Base-by-base conservation (phyloP, 1,284 basidiomycete genomes). In the Cerioporus squamosus region DNA sequence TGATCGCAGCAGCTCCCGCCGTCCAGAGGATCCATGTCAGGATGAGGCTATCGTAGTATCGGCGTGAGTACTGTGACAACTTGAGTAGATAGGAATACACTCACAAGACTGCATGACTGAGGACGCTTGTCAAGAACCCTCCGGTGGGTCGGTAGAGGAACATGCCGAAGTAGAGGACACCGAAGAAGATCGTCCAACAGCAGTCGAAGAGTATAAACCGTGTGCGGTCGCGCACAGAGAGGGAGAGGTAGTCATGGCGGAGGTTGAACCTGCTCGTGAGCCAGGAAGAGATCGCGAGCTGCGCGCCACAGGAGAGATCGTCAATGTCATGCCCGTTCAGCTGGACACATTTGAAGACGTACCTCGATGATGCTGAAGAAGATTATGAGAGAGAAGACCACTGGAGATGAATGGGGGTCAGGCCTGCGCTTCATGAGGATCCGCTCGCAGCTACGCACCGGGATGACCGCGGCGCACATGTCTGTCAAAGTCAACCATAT, bases 261-360 rank as follows among this genome's bases (percentile, higher is more conserved):
- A 66, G 51, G 69, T 86, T 82, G 74, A 81, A 91, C 51, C 75
- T 77, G 10, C 84, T 74, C 12, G 79, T 79, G 42, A 93, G 79
- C 84, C 87, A 93, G 24, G 88, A 84, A 5, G 89, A 80, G 60
- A 91, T 81, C 18, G 84, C 74, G 60, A 90, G 78, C 87, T 90
- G 61, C 29, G 42, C 2, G 14, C 1, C 42, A 26, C 15, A 22
- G 12, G 26, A 4, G 22, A 48, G 26, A n/a, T 33, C 2, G 20
- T 6, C 12, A 24, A 23, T 15, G 15, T 40, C n/a, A 17, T 18
- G 23, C 24, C 23, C 31, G 23, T 12, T 5, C 31, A 14, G 38
- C 40, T 10, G 36, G 26, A 53, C 20, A 14, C 38, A 15, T 9
- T 23, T 12, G 26, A 42, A 10, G 10, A 60, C 76, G 29, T 38